phyloP scores from a whole-genome alignment of 1,139 yeast genomes.

The Taiozyma sp. region DNA sequence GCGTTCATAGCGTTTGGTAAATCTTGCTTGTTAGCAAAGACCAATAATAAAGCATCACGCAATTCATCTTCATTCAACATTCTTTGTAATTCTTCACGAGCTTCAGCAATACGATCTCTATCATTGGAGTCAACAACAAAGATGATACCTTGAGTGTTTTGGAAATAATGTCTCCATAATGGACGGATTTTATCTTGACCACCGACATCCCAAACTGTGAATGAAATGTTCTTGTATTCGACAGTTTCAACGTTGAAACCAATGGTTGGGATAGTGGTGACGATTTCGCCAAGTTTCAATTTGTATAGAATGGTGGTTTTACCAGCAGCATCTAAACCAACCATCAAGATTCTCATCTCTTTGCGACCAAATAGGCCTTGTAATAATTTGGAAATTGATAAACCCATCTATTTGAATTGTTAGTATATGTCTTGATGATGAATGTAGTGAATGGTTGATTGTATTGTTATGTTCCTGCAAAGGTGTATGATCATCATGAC shows the following conservation, averaged over 20 bases:
- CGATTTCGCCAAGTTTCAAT: constrained; percentile 87
- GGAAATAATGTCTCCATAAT: constrained; percentile 93
- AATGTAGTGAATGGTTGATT: neutral
- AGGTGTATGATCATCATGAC: neutral
- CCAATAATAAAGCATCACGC: constrained; percentile 83
- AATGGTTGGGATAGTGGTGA: constrained; percentile 89
- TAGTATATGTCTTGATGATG: constrained; percentile 9
- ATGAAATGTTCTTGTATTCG: constrained; percentile 89
- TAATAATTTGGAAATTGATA: constrained; percentile 81
- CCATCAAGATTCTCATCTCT: constrained; percentile 92
- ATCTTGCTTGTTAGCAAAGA: constrained; percentile 91
- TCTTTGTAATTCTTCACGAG: constrained; percentile 90
- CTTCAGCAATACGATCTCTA: constrained; percentile 90
- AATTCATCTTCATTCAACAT: constrained; percentile 92
- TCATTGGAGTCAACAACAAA: constrained; percentile 92
- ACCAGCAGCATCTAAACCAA: constrained; percentile 92
- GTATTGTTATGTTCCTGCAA: too few relatives aligned
- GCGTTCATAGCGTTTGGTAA: constrained; percentile 91
- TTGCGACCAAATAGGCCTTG: constrained; percentile 79
- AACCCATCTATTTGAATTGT: constrained; percentile 53
- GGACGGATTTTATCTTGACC: constrained; percentile 97
- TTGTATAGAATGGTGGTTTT: constrained; percentile 87
- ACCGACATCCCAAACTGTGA: constrained; percentile 97
- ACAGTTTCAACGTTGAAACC: constrained; percentile 95
- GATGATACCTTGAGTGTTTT: constrained; percentile 90